These are phyloP conservation scores for Pseudogymnoascus sp. DNA, from an alignment of 2,329 filamentous ascomycete species.

Conservation along the genomic window DNA sequence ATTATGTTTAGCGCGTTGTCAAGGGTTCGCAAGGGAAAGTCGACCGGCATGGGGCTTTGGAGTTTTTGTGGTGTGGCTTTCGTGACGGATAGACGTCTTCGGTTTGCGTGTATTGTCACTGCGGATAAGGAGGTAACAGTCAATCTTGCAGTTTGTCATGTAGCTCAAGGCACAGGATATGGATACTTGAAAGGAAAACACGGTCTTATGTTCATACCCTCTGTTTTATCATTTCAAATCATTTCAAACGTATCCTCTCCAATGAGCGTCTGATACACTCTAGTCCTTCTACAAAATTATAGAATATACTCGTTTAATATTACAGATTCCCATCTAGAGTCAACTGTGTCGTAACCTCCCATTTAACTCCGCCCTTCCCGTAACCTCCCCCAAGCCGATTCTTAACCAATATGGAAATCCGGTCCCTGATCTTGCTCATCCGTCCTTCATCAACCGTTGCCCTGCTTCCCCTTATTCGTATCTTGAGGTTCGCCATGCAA, in stretches of 20 bases:
- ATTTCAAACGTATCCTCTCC: not conserved
- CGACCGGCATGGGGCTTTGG: not conserved
- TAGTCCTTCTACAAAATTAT: not conserved
- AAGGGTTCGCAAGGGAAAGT: not conserved
- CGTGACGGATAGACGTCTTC: not conserved
- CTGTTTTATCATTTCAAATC: conserved; percentile 7
- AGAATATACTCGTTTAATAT: conserved; percentile 1
- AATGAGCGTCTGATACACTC: not conserved
- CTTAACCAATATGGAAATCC: conserved; percentile 69
- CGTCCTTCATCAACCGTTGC: conserved; percentile 60
- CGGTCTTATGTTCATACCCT: conserved; percentile 3
- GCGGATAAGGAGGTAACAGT: not conserved
- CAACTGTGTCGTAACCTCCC: conserved; percentile 89
- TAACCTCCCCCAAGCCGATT: conserved; percentile 84
- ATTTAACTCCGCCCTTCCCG: conserved; percentile 69
- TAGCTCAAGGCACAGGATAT: not conserved
- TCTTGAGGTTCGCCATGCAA: conserved; percentile 87
- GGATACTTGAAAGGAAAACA: not conserved
- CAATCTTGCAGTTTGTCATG: not conserved
- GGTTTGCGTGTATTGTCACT: conserved; percentile 5
- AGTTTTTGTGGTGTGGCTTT: not conserved
- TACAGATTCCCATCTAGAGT: conserved; percentile 19
- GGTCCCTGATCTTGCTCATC: conserved; percentile 63
- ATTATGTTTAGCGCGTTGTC: conserved; percentile 7
- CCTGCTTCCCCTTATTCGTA: conserved; percentile 55